phyloP scores from a whole-genome alignment of 768 basidiomycete genomes.

The Pleurotus tuoliensis region DNA sequence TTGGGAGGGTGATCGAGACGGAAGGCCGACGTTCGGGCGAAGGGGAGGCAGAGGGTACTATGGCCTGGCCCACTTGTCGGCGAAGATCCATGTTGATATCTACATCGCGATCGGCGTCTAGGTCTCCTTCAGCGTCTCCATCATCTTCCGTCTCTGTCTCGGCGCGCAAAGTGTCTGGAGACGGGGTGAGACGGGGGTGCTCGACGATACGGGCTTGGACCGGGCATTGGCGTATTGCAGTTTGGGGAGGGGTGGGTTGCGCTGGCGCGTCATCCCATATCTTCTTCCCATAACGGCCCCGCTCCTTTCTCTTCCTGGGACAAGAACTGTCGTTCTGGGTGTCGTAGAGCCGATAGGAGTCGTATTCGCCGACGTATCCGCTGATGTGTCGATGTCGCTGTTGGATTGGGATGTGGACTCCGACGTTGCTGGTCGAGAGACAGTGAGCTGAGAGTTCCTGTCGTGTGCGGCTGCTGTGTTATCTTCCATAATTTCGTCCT shows the following conservation, averaged over 20 bases:
- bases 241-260: conserved; percentile 8
- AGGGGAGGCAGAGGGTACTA: conserved; percentile 22
- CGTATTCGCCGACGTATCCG: conserved; percentile 55
- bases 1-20: conserved; percentile 16
- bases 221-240: conserved; percentile 25
- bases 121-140: conserved; percentile 39
- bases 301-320: conserved; percentile 63
- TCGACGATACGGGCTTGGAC: conserved; percentile 19
- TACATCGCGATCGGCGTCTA: conserved; percentile 48
- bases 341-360: conserved; percentile 60
- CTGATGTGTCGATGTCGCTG: conserved; percentile 58
- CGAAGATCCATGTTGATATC: conserved; percentile 44
- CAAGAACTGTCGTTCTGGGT: conserved; percentile 55
- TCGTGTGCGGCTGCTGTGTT: conserved; percentile 9
- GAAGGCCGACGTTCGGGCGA: conserved; percentile 26
- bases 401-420: conserved; percentile 26
- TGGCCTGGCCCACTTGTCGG: conserved; percentile 9
- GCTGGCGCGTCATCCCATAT: conserved; percentile 42
- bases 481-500: conserved; percentile 26
- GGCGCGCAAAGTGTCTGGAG: conserved; percentile 49
- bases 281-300: conserved; percentile 71
- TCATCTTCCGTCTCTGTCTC: conserved; percentile 83
- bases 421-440: conserved; percentile 15
- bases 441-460: conserved; percentile 17
- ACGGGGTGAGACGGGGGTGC: conserved; percentile 30